These are phyloP conservation scores for Cladosporium sp. DNA, from an alignment of 2,329 filamentous ascomycete genomes.

Conservation along the genomic window DNA sequence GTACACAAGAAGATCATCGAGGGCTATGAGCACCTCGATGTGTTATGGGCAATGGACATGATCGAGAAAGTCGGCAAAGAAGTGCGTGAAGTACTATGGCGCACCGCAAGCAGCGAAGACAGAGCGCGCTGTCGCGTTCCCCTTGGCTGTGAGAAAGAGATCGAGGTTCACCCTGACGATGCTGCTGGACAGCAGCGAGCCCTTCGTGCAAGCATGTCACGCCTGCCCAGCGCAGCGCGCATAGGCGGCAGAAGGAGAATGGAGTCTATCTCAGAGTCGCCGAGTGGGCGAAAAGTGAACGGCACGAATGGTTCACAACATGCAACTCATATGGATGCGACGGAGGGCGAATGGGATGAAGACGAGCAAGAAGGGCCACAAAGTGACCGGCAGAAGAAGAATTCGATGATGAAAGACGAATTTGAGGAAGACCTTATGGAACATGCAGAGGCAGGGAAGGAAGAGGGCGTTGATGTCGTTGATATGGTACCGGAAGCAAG, in stretches of 20 bases:
- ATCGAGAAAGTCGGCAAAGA: conserved; percentile 79
- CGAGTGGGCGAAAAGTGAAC: neutral
- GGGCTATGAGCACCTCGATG: conserved; percentile 89
- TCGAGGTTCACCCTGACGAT: conserved; percentile 10
- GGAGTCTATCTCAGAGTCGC: conserved; percentile 26
- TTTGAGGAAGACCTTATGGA: conserved; percentile 13
- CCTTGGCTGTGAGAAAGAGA: conserved; percentile 46
- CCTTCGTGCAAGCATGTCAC: neutral
- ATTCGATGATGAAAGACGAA: conserved; percentile 5
- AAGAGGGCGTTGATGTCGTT: conserved; percentile 11
- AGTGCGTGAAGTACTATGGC: conserved; percentile 78
- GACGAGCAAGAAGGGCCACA: neutral
- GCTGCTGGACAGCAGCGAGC: neutral
- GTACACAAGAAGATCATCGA: conserved; percentile 80
- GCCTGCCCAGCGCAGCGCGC: neutral
- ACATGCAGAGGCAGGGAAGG: conserved; percentile 13
- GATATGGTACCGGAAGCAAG: conserved; percentile 16
- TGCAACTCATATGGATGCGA: conserved; percentile 9
- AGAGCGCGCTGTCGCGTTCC: conserved; percentile 61
- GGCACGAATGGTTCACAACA: neutral
- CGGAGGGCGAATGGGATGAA: conserved; percentile 2
- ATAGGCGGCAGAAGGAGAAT: conserved; percentile 23
- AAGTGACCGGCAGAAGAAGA: neutral
- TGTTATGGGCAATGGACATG: conserved; percentile 90
- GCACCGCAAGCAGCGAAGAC: conserved; percentile 57